Evolutionary conservation across 176 grass and related monocot species (phyloP).

Genomic region (Carex cristatella): DNA sequence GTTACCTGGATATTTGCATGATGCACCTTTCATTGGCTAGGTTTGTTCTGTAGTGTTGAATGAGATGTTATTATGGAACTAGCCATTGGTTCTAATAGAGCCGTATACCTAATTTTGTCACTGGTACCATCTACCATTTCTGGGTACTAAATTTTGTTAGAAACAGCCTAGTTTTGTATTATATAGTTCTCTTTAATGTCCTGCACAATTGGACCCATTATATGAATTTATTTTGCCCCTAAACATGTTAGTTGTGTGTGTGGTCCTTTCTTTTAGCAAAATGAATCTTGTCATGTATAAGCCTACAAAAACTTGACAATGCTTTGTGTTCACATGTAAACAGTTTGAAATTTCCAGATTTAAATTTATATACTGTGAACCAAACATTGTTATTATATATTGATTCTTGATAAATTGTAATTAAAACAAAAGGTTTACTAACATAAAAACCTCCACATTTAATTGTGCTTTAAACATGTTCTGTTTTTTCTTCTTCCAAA

Average conservation of each 20-base stretch:
- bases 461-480: constrained; percentile 8
- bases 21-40: background rate
- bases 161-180: background rate
- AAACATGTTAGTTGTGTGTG: background rate
- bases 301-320: background rate
- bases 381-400: background rate
- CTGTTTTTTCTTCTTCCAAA: constrained; percentile 12
- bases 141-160: background rate
- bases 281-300: background rate
- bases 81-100: background rate
- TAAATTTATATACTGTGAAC: background rate
- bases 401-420: background rate
- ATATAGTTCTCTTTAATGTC: background rate
- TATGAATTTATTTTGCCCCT: background rate
- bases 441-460: background rate
- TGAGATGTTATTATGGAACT: background rate
- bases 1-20: background rate
- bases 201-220: background rate
- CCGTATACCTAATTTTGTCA: constrained; percentile 2
- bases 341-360: background rate
- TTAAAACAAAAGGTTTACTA: background rate
- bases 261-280: background rate
- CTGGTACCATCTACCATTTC: constrained; percentile 1
- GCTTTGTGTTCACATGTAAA: background rate
- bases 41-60: background rate